Percentiles rank a stretch among this genome's conserved stretches.
These are phyloP conservation scores for Kwoniella dejecticola DNA, from an alignment of 768 basidiomycete species.

Conservation along the genomic window DNA sequence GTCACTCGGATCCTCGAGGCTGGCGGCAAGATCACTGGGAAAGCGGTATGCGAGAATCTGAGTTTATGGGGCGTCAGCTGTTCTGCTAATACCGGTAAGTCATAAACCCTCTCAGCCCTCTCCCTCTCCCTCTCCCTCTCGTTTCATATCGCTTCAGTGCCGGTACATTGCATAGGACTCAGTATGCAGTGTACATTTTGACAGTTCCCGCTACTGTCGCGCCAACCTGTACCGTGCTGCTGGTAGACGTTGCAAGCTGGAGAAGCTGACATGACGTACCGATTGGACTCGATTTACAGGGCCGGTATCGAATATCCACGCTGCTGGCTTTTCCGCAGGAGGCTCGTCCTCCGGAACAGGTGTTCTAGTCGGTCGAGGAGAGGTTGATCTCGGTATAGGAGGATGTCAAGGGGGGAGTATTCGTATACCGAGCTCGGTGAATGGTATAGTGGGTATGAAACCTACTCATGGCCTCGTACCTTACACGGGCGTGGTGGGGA, in stretches of 20 bases:
- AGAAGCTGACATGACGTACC: too few relatives aligned
- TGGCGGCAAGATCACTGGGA: slow-evolving; percentile 58
- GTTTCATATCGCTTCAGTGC: too few relatives aligned
- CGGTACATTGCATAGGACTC: too few relatives aligned
- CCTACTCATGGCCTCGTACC: slow-evolving; percentile 60
- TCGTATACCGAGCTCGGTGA: slow-evolving; percentile 54
- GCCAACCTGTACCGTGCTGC: too few relatives aligned
- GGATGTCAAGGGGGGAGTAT: slow-evolving; percentile 62
- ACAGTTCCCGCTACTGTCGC: not conserved
- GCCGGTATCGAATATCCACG: slow-evolving; percentile 59
- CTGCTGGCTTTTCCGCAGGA: slow-evolving; percentile 57
- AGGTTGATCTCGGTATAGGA: slow-evolving; percentile 59
- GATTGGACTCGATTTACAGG: slow-evolving; percentile 2
- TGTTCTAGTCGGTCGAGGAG: slow-evolving; percentile 57
- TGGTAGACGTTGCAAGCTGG: too few relatives aligned
- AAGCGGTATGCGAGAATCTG: slow-evolving; percentile 56
- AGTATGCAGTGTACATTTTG: too few relatives aligned
- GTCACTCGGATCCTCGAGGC: slow-evolving; percentile 60
- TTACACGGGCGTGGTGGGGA: slow-evolving; percentile 57
- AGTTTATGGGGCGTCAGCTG: slow-evolving; percentile 32
- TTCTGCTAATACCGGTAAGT: slow-evolving; percentile 32
- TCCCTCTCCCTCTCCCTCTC: slow-evolving; percentile 5
- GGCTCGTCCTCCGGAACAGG: slow-evolving; percentile 60
- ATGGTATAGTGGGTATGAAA: slow-evolving; percentile 60
- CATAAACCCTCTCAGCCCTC: not conserved